Base-by-base conservation (phyloP, 768 basidiomycete genomes). In the Lanmaoa rubissima region DNA sequence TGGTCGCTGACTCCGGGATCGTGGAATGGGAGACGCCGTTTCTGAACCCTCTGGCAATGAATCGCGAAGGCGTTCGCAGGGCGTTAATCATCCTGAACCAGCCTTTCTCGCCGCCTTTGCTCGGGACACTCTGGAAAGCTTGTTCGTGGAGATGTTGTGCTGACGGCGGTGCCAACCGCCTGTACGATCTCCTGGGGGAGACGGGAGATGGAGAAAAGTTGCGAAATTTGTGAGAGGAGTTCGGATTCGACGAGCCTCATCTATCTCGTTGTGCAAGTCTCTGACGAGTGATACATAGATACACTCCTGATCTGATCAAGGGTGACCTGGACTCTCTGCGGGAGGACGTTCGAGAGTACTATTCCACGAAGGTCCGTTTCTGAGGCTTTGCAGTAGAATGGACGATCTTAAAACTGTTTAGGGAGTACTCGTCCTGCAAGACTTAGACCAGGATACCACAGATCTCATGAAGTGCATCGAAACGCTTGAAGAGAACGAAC, bases 301-400 rank as follows among this genome's bases (percentile, higher is more conserved):
- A 82, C 68, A 67, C 87, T 6, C 97, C 97, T 0, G 82, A 94
- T 68, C 70, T 96, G 21, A 88, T 99, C 66, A 95, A 92, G 71
- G 97, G 96, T 28, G 97, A 99, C 71, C 72, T 98, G 31, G 97
- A 98, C 69, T 98, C 94, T 10, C 67, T 97, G 41, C 79, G 91
- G 12, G 69, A 77, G 2, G 90, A 94, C 44, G 94, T 96, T 7
- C 76, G 76, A 43, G 67, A 68, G 28, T 93, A 82, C 67, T 98
- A 97, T 67, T 69, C 74, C 12, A 68, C 74, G 0, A 75, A 79
- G 61, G 92, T 90, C 60, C 40, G 80, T 64, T 36, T 14, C 35
- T 13, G 2, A 52, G 17, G 36, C 41, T 44, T 58, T 51, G 12
- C 24, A 13, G 14, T 19, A 31, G 16, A 40, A 24, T 31, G 26